A percentile compares a stretch with the other conserved stretches of the same genome.
Conservation (phyloP, 2,329 filamentous ascomycete species). For the Leptographium flavum region DNA sequence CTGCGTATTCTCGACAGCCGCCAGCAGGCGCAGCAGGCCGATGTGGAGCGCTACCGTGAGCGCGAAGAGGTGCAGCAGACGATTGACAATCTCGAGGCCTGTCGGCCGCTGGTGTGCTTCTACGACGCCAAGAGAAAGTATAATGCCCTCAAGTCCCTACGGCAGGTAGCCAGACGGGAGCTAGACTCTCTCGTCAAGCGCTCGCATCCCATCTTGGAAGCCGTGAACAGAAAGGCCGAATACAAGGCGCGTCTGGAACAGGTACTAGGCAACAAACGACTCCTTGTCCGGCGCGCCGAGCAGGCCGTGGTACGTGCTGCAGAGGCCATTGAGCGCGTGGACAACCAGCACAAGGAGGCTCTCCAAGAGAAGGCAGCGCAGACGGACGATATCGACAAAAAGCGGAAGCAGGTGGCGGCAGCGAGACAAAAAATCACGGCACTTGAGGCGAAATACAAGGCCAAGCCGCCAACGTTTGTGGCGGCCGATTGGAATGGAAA, state of each 20-base stretch:
- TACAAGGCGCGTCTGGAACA: constrained; percentile 47
- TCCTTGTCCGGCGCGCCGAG: constrained; percentile 39
- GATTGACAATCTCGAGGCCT: constrained; percentile 49
- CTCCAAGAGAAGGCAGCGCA: constrained; percentile 40
- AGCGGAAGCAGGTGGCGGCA: constrained; percentile 34
- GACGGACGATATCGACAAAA: constrained; percentile 29
- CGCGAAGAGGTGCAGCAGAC: constrained; percentile 52
- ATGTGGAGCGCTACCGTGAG: constrained; percentile 72
- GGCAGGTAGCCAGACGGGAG: constrained; percentile 39
- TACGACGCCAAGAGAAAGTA: constrained; percentile 34
- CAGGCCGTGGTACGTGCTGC: constrained; percentile 29
- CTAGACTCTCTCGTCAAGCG: constrained; percentile 43
- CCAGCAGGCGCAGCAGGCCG: constrained; percentile 60
- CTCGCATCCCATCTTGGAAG: constrained; percentile 51
- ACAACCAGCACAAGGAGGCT: constrained; percentile 26
- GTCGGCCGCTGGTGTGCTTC: constrained; percentile 53
- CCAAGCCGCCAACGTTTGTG: constrained; percentile 54
- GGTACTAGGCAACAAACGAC: constrained; percentile 40
- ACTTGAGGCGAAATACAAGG: constrained; percentile 48
- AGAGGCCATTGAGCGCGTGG: constrained; percentile 23
- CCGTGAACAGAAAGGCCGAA: constrained; percentile 52
- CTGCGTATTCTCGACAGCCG: constrained; percentile 56
- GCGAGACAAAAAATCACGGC: constrained; percentile 43
- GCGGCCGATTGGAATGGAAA: constrained; percentile 54
- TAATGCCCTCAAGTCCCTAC: constrained; percentile 37